Evolutionary conservation across 371 early-diverging fungal species (phyloP).

Genomic region (Mucor circinelloides): DNA sequence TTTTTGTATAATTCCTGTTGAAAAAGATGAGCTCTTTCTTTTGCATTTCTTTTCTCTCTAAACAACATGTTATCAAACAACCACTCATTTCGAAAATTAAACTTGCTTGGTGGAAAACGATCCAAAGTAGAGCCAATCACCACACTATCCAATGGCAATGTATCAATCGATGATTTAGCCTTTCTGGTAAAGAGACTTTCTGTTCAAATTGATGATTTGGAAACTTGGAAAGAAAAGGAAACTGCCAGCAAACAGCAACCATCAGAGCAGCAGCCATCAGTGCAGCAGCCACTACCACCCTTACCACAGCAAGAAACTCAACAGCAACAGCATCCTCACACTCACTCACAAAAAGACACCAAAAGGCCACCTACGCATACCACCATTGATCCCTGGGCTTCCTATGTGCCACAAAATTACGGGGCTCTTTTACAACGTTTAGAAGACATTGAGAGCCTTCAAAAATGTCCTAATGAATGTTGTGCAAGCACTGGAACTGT

Average conservation of each 20-base stretch:
- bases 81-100: constrained; percentile 14
- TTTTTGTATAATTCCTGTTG: background rate
- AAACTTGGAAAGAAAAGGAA: constrained; percentile 2
- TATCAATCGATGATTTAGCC: constrained; percentile 24
- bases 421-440: constrained; percentile 26
- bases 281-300: background rate
- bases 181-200: constrained; percentile 26
- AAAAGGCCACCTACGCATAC: background rate
- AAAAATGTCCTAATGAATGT: constrained; percentile 18
- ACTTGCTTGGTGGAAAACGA: constrained; percentile 16
- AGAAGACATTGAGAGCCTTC: constrained; percentile 18
- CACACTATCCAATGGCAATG: background rate
- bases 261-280: constrained; percentile 4
- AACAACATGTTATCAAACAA: constrained; percentile 8
- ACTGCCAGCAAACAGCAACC: background rate
- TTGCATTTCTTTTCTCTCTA: background rate
- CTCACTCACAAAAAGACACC: background rate
- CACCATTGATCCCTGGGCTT: constrained; percentile 35
- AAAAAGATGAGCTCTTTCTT: background rate
- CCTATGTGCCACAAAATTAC: constrained; percentile 33
- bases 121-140: constrained; percentile 10
- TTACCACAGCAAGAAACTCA: background rate
- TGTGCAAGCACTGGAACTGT: constrained; percentile 10
- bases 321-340: background rate
- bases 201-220: constrained; percentile 32